A percentile compares a stretch with the other conserved stretches of the same genome.
These are phyloP conservation scores for Beauveria caledonica DNA, from an alignment of 2,329 filamentous ascomycete genomes.

Conservation along the genomic window DNA sequence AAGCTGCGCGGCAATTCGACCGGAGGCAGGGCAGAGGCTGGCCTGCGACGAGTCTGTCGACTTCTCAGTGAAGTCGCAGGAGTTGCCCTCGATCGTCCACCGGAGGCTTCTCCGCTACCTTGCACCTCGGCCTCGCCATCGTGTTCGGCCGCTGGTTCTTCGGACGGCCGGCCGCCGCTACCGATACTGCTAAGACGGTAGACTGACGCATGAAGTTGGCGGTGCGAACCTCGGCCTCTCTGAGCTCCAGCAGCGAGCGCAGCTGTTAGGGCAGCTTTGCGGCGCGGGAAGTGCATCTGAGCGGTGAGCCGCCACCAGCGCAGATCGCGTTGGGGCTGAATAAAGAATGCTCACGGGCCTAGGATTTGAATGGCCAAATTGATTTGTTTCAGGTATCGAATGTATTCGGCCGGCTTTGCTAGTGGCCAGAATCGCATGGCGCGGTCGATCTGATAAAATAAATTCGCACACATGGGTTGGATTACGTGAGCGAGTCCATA, in stretches of 20 bases:
- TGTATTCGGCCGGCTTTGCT: not conserved
- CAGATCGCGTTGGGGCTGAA: not conserved
- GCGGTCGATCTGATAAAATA: conserved; percentile 15
- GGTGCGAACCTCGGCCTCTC: not conserved
- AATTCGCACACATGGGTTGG: not conserved
- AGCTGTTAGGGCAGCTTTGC: not conserved
- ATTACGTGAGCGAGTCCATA: conserved; percentile 8
- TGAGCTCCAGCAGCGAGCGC: conserved; percentile 7
- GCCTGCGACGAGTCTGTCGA: conserved; percentile 17
- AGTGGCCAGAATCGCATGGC: conserved; percentile 11
- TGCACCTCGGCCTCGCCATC: conserved; percentile 4
- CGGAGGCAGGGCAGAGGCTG: conserved; percentile 9
- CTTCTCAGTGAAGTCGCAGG: conserved; percentile 10
- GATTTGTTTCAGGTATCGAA: not conserved
- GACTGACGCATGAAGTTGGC: conserved; percentile 6
- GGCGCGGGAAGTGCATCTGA: conserved; percentile 6
- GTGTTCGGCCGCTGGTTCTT: conserved; percentile 9
- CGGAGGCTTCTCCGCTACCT: conserved; percentile 6
- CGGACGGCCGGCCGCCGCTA: conserved; percentile 6
- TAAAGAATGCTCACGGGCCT: not conserved
- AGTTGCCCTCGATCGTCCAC: conserved; percentile 10
- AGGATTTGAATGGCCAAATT: not conserved
- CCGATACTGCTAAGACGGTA: conserved; percentile 1
- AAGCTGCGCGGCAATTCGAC: conserved; percentile 8
- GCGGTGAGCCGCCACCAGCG: conserved; percentile 4